Evolutionary conservation across 23 red algal species (phyloP).

Genomic region (Pyropia haitanensis): DNA sequence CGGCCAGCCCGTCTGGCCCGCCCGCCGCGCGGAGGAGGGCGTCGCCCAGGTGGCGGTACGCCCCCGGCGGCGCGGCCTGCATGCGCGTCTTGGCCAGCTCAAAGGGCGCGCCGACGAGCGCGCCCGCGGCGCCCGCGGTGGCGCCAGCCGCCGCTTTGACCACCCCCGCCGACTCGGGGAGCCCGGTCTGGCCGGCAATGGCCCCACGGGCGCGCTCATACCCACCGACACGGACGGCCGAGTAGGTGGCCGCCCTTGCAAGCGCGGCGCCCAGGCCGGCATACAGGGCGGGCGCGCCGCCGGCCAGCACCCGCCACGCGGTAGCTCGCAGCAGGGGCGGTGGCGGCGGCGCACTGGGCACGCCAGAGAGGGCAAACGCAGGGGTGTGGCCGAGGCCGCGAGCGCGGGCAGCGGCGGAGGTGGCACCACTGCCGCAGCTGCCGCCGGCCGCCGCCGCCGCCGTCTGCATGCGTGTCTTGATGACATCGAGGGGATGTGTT

Average conservation of each 20-base stretch:
- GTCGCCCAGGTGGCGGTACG: not conserved
- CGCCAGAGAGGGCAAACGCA: no score
- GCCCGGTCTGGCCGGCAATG: not conserved
- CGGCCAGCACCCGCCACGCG: no score
- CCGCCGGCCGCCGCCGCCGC: constrained; percentile 22
- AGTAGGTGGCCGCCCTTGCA: constrained; percentile 11
- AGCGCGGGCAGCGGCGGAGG: no score
- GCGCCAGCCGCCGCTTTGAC: constrained; percentile 10
- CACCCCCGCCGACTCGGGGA: not conserved
- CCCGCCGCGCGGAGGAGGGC: constrained; percentile 3
- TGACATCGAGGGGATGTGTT: constrained; percentile 84
- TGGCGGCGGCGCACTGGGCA: no score
- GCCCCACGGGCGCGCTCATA: constrained; percentile 18
- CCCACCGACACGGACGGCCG: constrained; percentile 12
- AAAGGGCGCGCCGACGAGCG: constrained; percentile 19
- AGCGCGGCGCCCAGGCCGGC: no score
- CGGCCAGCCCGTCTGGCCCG: not conserved
- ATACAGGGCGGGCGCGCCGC: no score
- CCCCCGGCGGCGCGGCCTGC: constrained; percentile 12
- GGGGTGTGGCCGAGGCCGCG: no score
- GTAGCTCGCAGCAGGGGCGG: no score
- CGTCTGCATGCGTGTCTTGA: constrained; percentile 95
- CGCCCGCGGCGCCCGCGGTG: constrained; percentile 13
- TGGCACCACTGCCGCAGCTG: no score
- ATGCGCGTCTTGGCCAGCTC: constrained; percentile 29